Base-by-base conservation (phyloP, 2,329 filamentous ascomycete genomes). In the Exophiala alcalophila region DNA sequence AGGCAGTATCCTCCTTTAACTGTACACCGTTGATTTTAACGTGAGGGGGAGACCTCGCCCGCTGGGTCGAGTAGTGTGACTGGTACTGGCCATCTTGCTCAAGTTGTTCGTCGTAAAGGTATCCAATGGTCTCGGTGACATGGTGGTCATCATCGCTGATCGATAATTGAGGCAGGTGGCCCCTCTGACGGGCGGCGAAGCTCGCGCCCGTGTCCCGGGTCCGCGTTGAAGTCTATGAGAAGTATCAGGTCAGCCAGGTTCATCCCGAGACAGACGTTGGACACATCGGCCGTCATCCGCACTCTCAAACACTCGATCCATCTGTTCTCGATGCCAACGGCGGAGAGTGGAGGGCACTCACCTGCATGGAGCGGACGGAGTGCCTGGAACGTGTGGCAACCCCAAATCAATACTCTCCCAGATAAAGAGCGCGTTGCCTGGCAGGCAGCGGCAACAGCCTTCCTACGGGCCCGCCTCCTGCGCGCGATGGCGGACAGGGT, bases 111-210 rank as follows among this genome's bases (percentile, higher is more conserved):
- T 85, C 86, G 67, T 96, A 95, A 67, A 94, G 78, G 58, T 89
- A 89, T 38, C 87, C 87, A 65, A 95, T 94, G 47, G 88, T 85
- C 65, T 95, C 90, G 43, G 89, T 95, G 62, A 95, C 87, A 77
- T 95, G 90, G 68, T 95, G 88, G 68, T 78, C 88, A 49, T 90
- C 85, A 67, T 95, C 89, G 65, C 86, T 92, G 64, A 94, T 83
- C 56, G 78, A 81, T 49, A 82, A 69, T 56, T 81, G 76, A 50
- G 78, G 71, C 54, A 68, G 68, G 67, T 82, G 79, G 54, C 76
- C 75, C 59, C 74, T 71, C 50, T 40, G 37, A 16, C 74, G 69
- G 56, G 68, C 65, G 56, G 73, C 66, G 65, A 74, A 74, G 59
- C 62, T 63, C 59, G 62, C 65, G 55, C 62, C 62, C 57, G 63